Evolutionary conservation across 768 basidiomycete species (phyloP).

Genomic region (Podaxis mareebaensis): DNA sequence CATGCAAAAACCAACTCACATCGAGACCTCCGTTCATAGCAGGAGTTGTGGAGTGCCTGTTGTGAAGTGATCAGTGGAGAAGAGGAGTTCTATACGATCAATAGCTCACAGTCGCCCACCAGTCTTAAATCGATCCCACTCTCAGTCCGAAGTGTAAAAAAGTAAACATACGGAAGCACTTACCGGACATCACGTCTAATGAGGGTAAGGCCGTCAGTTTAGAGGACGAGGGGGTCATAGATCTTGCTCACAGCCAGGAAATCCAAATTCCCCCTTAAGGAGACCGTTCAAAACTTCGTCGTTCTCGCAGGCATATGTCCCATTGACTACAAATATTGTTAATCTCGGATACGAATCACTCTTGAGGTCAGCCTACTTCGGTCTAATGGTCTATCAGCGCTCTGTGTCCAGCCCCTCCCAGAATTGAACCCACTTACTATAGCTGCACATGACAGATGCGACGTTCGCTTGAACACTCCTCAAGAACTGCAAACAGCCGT

Average conservation of each 20-base stretch:
- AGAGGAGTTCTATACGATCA: background rate
- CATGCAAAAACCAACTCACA: constrained; percentile 34
- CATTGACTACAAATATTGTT: constrained; percentile 39
- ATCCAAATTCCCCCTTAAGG: constrained; percentile 65
- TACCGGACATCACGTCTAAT: constrained; percentile 49
- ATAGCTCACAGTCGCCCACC: constrained; percentile 56
- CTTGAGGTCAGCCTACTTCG: constrained; percentile 27
- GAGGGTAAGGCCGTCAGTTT: background rate
- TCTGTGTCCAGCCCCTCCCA: background rate
- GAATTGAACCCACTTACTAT: constrained; percentile 36
- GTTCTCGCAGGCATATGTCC: constrained; percentile 66
- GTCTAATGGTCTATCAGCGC: constrained; percentile 23
- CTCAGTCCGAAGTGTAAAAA: background rate
- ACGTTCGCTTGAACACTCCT: constrained; percentile 66
- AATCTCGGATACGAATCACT: background rate
- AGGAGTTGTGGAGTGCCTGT: constrained; percentile 44
- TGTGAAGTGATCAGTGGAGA: background rate
- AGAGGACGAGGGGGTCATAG: background rate
- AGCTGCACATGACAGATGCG: constrained; percentile 67
- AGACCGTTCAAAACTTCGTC: constrained; percentile 59
- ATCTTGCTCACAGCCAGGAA: constrained; percentile 55
- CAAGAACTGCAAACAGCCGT: constrained; percentile 37
- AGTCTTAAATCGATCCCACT: constrained; percentile 40
- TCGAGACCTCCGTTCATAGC: constrained; percentile 64
- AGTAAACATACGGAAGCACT: background rate